These are phyloP conservation scores for Tolypocladium endophyticum DNA, from an alignment of 2,329 filamentous ascomycete genomes.

Conservation along the genomic window DNA sequence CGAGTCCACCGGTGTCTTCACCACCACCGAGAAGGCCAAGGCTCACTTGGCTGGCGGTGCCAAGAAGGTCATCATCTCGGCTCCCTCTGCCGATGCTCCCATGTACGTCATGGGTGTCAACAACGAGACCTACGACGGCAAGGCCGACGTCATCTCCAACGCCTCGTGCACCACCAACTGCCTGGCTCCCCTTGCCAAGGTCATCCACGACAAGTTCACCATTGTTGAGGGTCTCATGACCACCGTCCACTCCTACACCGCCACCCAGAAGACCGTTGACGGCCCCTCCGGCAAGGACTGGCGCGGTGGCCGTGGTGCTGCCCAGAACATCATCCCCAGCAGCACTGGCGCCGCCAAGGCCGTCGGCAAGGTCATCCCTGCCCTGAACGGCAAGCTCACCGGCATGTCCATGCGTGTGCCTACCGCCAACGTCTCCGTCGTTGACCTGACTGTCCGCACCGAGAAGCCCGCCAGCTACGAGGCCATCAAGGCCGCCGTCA, in stretches of 20 bases:
- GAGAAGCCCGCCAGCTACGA: conserved; percentile 86
- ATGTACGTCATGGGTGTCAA: conserved; percentile 99
- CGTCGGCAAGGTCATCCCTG: conserved; percentile 98
- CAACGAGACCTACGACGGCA: conserved; percentile 84
- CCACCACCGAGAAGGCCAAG: conserved; percentile 90
- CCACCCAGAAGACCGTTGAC: conserved; percentile 99
- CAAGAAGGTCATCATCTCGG: conserved; percentile 95
- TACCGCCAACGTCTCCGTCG: conserved; percentile 96
- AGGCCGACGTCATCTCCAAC: conserved; percentile 93
- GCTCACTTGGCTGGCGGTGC: conserved; percentile 93
- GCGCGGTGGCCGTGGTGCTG: conserved; percentile 96
- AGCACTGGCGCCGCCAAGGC: conserved; percentile 99
- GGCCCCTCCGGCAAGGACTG: conserved; percentile 98
- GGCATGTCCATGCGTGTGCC: conserved; percentile 99
- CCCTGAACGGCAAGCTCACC: conserved; percentile 97
- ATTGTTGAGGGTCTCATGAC: conserved; percentile 99
- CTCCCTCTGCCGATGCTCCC: conserved; percentile 87
- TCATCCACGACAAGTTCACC: conserved; percentile 95
- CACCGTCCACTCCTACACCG: conserved; percentile 99
- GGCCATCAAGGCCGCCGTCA: conserved; percentile 79
- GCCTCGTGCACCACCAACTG: conserved; percentile 99
- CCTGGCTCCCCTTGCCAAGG: conserved; percentile 97
- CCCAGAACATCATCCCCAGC: conserved; percentile 99
- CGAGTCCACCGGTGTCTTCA: conserved; percentile 98
- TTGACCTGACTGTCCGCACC: conserved; percentile 88